phyloP scores from a whole-genome alignment of 2,329 filamentous ascomycete genomes.

The Furcasterigmium sp. region DNA sequence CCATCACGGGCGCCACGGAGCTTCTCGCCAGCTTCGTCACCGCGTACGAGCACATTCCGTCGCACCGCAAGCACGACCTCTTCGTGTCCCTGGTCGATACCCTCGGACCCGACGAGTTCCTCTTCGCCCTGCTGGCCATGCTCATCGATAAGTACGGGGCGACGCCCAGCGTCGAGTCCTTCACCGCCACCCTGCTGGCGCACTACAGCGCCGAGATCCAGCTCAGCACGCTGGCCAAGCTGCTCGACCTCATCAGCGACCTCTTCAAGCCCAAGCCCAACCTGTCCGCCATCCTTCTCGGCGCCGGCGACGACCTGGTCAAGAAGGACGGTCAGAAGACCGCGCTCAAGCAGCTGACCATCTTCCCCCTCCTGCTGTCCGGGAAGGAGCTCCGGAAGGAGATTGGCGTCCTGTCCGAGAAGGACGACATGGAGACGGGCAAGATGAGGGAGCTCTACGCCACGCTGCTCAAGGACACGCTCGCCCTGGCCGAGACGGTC shows the following conservation, averaged over 20 bases:
- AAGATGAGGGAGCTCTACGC: slow-evolving; percentile 66
- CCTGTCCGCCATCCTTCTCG: slow-evolving; percentile 68
- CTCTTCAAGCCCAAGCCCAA: slow-evolving; percentile 69
- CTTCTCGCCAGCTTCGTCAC: slow-evolving; percentile 93
- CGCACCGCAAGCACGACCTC: slow-evolving; percentile 74
- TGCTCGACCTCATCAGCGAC: slow-evolving; percentile 70
- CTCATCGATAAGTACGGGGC: slow-evolving; percentile 83
- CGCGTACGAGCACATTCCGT: slow-evolving; percentile 92
- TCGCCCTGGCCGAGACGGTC: slow-evolving; percentile 61
- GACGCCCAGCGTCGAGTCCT: slow-evolving; percentile 68
- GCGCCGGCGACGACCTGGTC: slow-evolving; percentile 38
- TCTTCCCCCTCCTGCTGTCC: slow-evolving; percentile 53
- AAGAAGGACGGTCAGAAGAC: slow-evolving; percentile 44
- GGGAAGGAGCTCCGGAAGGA: slow-evolving; percentile 52
- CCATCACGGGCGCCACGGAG: slow-evolving; percentile 78
- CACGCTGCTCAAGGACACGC: slow-evolving; percentile 58
- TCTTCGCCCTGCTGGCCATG: slow-evolving; percentile 84
- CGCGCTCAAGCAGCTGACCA: slow-evolving; percentile 48
- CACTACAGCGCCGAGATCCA: slow-evolving; percentile 71
- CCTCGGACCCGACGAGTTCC: slow-evolving; percentile 77
- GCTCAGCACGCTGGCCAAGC: slow-evolving; percentile 70
- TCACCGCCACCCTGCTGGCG: slow-evolving; percentile 69
- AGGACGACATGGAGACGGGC: slow-evolving; percentile 61
- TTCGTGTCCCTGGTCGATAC: slow-evolving; percentile 84
- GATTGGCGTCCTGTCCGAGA: slow-evolving; percentile 50